phyloP scores from a whole-genome alignment of 2,329 filamentous ascomycete species.

The Arthrobotrys iridis region DNA sequence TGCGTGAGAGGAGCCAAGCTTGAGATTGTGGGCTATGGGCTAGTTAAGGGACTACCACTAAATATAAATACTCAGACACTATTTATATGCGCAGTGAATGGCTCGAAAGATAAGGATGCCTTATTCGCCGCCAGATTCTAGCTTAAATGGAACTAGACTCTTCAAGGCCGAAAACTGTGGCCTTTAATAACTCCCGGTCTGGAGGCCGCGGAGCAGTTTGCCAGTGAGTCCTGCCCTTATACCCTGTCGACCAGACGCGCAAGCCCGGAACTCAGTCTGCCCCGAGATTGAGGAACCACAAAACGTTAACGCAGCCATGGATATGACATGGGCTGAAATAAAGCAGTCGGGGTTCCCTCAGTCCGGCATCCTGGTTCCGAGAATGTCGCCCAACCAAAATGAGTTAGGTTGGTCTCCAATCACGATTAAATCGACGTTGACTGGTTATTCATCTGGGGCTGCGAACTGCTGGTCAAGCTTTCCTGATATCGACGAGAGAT shows the following conservation, averaged over 20 bases:
- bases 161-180: constrained; percentile 24
- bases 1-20: too few species aligned
- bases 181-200: constrained; percentile 7
- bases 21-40: too few species aligned
- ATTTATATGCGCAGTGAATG: too few species aligned
- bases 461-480: neutral
- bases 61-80: too few species aligned
- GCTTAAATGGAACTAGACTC: neutral
- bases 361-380: neutral
- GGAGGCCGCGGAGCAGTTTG: neutral
- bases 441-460: constrained; percentile 2
- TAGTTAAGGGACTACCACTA: too few species aligned
- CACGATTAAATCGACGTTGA: neutral
- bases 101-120: too few species aligned
- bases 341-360: neutral
- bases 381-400: neutral
- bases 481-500: neutral
- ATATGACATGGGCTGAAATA: neutral
- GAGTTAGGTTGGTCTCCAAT: neutral
- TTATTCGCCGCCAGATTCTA: too few species aligned
- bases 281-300: constrained; percentile 25
- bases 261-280: constrained; percentile 7
- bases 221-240: neutral
- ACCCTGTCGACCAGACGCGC: neutral
- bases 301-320: neutral